Conservation (phyloP, 768 basidiomycete genomes). For the Tylopilus felleus region DNA sequence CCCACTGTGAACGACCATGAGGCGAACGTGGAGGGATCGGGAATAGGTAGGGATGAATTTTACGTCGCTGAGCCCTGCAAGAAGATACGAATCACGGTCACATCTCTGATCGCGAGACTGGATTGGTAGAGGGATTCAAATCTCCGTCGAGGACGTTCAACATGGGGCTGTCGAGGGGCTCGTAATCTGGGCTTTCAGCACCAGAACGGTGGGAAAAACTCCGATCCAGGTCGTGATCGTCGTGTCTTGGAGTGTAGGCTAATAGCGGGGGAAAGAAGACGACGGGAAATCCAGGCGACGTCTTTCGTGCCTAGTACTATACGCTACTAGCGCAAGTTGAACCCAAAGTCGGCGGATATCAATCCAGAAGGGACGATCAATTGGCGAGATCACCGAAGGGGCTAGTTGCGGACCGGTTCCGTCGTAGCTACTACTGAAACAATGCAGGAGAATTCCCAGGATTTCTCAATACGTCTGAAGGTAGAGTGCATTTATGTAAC, state of each 20-base stretch:
- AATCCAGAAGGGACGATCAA: not conserved
- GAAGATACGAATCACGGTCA: not conserved
- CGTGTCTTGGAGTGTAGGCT: not conserved
- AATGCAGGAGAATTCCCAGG: not conserved
- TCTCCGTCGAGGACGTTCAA: constrained; percentile 1
- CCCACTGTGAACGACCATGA: not conserved
- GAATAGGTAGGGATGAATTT: constrained; percentile 4
- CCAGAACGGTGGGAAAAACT: not conserved
- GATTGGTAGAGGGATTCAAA: not conserved
- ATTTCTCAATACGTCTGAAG: too few relatives aligned
- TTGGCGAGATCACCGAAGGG: not conserved
- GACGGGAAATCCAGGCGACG: not conserved
- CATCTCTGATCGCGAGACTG: not conserved
- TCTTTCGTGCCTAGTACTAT: not conserved
- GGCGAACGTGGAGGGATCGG: constrained; percentile 1
- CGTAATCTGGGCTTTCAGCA: not conserved
- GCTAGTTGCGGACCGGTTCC: not conserved
- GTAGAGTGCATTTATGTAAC: not conserved
- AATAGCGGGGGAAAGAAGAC: not conserved
- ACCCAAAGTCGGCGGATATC: not conserved
- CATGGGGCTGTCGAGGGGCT: not conserved
- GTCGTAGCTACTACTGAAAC: not conserved
- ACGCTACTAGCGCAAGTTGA: not conserved
- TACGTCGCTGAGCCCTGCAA: constrained; percentile 3
- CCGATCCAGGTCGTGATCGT: not conserved